These are phyloP conservation scores for Dissophora globulifera DNA, from an alignment of 192 early-diverging fungal genomes.

Conservation along the genomic window DNA sequence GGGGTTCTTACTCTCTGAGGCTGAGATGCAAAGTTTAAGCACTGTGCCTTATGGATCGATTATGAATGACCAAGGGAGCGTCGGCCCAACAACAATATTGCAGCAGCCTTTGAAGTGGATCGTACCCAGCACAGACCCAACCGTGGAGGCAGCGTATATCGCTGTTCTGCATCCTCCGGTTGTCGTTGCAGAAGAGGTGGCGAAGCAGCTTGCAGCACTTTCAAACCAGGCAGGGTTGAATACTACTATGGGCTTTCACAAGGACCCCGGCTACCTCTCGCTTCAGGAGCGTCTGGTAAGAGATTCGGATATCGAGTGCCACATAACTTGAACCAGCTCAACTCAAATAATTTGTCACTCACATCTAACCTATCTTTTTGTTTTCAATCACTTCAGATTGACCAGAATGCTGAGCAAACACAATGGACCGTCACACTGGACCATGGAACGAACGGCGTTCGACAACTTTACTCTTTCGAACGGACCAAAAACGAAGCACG, in stretches of 20 bases:
- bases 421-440: conserved; percentile 42
- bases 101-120: conserved; percentile 41
- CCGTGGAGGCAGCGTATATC: conserved; percentile 41
- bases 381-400: conserved; percentile 22
- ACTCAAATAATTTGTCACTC: not conserved
- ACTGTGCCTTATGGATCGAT: conserved; percentile 39
- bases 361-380: too few relatives aligned
- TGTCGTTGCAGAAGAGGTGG: conserved; percentile 38
- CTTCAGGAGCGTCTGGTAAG: conserved; percentile 44
- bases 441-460: conserved; percentile 23
- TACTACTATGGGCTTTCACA: conserved; percentile 40
- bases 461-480: conserved; percentile 45
- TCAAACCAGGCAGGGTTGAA: conserved; percentile 44
- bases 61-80: conserved; percentile 50
- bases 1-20: conserved; percentile 29
- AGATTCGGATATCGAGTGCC: too few relatives aligned
- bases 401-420: conserved; percentile 25
- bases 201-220: conserved; percentile 44
- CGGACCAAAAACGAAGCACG: conserved; percentile 45
- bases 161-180: conserved; percentile 52
- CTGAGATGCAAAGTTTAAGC: conserved; percentile 22
- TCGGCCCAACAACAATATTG: conserved; percentile 24
- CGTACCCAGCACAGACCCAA: conserved; percentile 17
- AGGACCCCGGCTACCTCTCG: conserved; percentile 38
- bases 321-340: not conserved